These are phyloP conservation scores for Dimocarpus longan DNA, from an alignment of 345 rosid species.

Conservation along the genomic window DNA sequence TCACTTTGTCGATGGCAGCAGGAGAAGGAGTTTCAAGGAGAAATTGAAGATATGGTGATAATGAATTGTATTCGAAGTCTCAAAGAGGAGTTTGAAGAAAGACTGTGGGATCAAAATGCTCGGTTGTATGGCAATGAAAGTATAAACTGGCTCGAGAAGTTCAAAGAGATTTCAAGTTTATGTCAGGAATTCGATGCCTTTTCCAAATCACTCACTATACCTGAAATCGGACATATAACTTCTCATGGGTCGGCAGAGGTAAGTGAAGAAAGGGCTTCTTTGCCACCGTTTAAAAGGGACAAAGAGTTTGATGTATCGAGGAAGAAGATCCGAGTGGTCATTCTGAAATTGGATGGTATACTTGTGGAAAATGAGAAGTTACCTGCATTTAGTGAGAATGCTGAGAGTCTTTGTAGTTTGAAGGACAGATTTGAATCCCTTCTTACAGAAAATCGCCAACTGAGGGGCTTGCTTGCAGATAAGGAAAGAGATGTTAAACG, in stretches of 20 bases:
- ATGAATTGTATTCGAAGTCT: slow-evolving; percentile 47
- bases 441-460: slow-evolving; percentile 47
- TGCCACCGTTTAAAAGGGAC: slow-evolving; percentile 56
- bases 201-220: slow-evolving; percentile 45
- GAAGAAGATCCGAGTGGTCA: slow-evolving; percentile 68
- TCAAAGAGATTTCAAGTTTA: slow-evolving; percentile 62
- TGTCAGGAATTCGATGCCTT: slow-evolving; percentile 71
- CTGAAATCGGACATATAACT: slow-evolving; percentile 53
- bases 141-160: slow-evolving; percentile 41
- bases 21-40: slow-evolving; percentile 51
- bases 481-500: slow-evolving; percentile 42
- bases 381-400: slow-evolving; percentile 34
- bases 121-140: slow-evolving; percentile 33
- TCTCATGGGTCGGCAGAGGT: slow-evolving; percentile 59
- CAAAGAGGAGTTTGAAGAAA: slow-evolving; percentile 60
- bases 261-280: slow-evolving; percentile 50
- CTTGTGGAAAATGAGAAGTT: slow-evolving; percentile 50
- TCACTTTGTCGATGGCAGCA: slow-evolving; percentile 50
- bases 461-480: slow-evolving; percentile 47
- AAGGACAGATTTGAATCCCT: slow-evolving; percentile 57
- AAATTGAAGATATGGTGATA: slow-evolving; percentile 53
- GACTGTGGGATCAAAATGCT: slow-evolving; percentile 44
- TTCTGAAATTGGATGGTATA: slow-evolving; percentile 57
- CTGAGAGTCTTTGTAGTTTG: slow-evolving; percentile 38
- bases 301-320: slow-evolving; percentile 69